Evolutionary conservation across 2,329 filamentous ascomycete genomes (phyloP).

Genomic region (Albifimbria verrucaria): DNA sequence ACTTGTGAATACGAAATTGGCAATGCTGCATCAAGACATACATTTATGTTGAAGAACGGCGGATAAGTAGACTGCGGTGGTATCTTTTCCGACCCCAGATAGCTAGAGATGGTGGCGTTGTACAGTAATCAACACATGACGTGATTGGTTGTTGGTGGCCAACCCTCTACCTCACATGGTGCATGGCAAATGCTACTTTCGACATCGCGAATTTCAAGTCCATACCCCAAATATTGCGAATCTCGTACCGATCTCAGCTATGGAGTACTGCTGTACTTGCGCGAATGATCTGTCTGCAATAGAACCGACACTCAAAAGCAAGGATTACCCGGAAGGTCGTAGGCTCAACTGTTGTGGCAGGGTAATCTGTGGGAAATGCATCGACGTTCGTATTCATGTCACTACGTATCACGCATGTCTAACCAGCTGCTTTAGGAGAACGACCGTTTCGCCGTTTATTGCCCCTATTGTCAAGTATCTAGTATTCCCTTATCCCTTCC

Average conservation of each 20-base stretch:
- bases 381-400: constrained; percentile 46
- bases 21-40: no score
- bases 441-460: constrained; percentile 62
- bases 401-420: background rate
- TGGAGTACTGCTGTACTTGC: constrained; percentile 66
- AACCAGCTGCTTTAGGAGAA: constrained; percentile 47
- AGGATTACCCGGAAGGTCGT: constrained; percentile 57
- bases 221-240: background rate
- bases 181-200: no score
- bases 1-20: no score
- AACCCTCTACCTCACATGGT: no score
- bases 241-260: constrained; percentile 10
- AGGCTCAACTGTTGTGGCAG: constrained; percentile 66
- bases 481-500: constrained; percentile 52
- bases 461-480: constrained; percentile 76
- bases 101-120: no score
- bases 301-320: constrained; percentile 54
- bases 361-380: constrained; percentile 68
- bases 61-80: no score
- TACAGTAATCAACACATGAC: no score
- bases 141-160: no score
- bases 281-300: constrained; percentile 57
- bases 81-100: no score
- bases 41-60: no score
- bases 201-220: no score